These are phyloP conservation scores for Cercospora citrullina DNA, from an alignment of 2,329 filamentous ascomycete species.

Conservation along the genomic window DNA sequence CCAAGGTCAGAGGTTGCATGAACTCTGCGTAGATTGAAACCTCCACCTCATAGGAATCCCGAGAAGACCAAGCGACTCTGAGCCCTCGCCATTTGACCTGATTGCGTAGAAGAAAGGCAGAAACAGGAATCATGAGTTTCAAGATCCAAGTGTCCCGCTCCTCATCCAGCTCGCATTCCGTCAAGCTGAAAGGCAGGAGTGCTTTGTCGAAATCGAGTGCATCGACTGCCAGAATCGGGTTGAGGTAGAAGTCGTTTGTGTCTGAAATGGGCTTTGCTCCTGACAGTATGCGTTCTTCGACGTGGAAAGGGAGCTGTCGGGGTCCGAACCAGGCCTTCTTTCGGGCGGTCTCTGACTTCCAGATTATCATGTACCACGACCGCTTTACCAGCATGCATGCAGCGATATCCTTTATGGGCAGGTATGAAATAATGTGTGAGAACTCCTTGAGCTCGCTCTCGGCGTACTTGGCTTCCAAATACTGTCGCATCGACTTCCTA, in stretches of 20 bases:
- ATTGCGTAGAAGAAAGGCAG: not conserved
- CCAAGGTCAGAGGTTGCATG: not conserved
- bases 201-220: not conserved
- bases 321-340: not conserved
- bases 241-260: not conserved
- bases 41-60: not conserved
- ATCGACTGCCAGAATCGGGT: not conserved
- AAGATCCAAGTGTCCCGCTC: not conserved
- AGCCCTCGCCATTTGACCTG: not conserved
- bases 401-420: not conserved
- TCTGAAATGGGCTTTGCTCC: not conserved
- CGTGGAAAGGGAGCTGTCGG: not conserved
- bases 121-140: not conserved
- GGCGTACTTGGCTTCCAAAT: not conserved
- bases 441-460: not conserved
- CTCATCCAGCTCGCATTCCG: not conserved
- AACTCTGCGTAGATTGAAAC: not conserved
- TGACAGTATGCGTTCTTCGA: not conserved
- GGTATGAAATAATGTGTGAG: too few species aligned
- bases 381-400: not conserved
- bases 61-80: not conserved
- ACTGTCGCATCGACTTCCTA: not conserved
- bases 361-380: not conserved
- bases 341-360: not conserved
- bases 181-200: not conserved